Conservation (phyloP, 2,329 filamentous ascomycete species). For the Hymenoscyphus salicellus region DNA sequence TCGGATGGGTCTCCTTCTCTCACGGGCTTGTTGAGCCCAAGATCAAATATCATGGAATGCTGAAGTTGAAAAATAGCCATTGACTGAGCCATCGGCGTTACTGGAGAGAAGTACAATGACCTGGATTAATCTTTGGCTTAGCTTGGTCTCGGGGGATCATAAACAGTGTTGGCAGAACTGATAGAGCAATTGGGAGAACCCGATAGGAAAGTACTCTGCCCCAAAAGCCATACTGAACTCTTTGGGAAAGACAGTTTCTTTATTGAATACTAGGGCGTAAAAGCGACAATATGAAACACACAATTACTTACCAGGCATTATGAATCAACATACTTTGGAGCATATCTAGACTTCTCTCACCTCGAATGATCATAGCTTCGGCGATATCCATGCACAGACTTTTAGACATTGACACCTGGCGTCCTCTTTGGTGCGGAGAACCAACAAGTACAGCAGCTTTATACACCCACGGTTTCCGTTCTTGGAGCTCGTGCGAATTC, state of each 20-base stretch:
- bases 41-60: conserved; percentile 23
- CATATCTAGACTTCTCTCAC: conserved; percentile 28
- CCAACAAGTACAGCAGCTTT: conserved; percentile 21
- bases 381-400: conserved; percentile 21
- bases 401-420: conserved; percentile 21
- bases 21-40: conserved; percentile 22
- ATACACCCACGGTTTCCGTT: conserved; percentile 22
- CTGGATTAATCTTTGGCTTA: conserved; percentile 4
- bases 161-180: neutral
- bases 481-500: conserved; percentile 18
- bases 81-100: conserved; percentile 18
- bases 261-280: neutral
- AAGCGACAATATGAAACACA: neutral
- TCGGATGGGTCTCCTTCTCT: conserved; percentile 18
- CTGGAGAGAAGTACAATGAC: conserved; percentile 22
- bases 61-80: conserved; percentile 22
- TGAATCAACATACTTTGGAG: conserved; percentile 26
- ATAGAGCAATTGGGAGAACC: too few species aligned
- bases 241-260: too few species aligned
- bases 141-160: neutral
- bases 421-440: conserved; percentile 14
- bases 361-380: conserved; percentile 20
- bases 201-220: too few species aligned
- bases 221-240: too few species aligned
- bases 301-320: conserved; percentile 24